Conservation (phyloP, 805 yeast genomes). For the Wickerhamiella australiensis region DNA sequence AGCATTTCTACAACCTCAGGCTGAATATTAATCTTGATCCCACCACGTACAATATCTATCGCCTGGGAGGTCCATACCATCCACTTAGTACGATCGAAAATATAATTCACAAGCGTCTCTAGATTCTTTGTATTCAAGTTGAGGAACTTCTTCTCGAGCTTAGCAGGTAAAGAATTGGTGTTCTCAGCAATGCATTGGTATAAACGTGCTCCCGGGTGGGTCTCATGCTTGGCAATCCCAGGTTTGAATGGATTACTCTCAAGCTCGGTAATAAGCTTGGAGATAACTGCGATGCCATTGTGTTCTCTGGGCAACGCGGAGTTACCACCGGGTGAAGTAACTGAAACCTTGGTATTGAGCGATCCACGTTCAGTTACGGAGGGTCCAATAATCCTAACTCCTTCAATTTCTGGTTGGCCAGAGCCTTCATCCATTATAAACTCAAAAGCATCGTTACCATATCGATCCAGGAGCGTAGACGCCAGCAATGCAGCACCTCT, state of each 20-base stretch:
- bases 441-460: conserved; percentile 49
- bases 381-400: conserved; percentile 40
- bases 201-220: conserved; percentile 33
- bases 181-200: conserved; percentile 56
- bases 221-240: conserved; percentile 19
- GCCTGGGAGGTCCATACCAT: conserved; percentile 55
- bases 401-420: conserved; percentile 33
- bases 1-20: conserved; percentile 49
- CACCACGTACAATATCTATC: conserved; percentile 54
- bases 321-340: conserved; percentile 65
- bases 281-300: conserved; percentile 62
- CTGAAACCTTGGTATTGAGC: conserved; percentile 37
- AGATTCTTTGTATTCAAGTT: conserved; percentile 5
- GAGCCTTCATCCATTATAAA: conserved; percentile 63
- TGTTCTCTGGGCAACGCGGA: conserved; percentile 73
- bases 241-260: conserved; percentile 42
- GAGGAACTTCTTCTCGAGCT: conserved; percentile 18
- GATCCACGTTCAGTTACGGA: conserved; percentile 54
- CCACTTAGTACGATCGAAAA: conserved; percentile 25
- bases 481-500: conserved; percentile 48
- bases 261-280: conserved; percentile 43
- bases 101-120: conserved; percentile 9
- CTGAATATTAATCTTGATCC: conserved; percentile 62
- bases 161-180: conserved; percentile 25
- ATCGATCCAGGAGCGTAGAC: conserved; percentile 36